Base-by-base conservation (phyloP, 352 stramenopile genomes). In the Phytopythium kandeliae region DNA sequence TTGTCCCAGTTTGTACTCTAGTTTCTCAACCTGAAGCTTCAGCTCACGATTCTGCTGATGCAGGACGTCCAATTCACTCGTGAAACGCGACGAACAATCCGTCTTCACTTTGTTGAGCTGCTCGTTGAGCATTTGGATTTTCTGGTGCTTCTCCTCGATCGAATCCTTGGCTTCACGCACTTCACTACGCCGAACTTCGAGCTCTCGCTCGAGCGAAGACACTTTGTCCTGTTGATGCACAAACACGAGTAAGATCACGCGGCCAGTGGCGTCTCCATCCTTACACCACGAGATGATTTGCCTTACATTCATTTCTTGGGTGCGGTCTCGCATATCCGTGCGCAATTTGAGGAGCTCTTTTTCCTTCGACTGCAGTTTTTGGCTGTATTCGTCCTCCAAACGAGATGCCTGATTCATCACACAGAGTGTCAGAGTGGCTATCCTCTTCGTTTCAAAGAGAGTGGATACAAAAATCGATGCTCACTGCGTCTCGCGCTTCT, bases 101-200 rank as follows among this genome's bases (percentile, higher is more conserved):
- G 71, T 63, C 28, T 87, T 85, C n/a, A 87, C 78, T 53, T 88
- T 88, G 44, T 76, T 79, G 10, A 91, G 67, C 51, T 91, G 62
- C n/a, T 89, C 70, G 28, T 85, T 86, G 17, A 91, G 55, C 22
- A 82, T 41, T 36, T 85, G 69, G 10, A 80, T 72, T 41, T 85
- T 82, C 11, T 67, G 67, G 26, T 70, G 71, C 35, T 87, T 83
- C 46, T 86, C 74, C 52, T 86, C 77, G n/a, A 56, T 72, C 26
- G 74, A 71, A 35, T 89, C 79, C 48, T 83, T 75, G 0, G 70
- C 54, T 25, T 91, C 79, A 3, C 79, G 72, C 2, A 73, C 56
- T 42, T 88, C 74, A 0, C 61, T 60, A 33, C 79, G 70, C 26
- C 76, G 71, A 37, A 86, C 64, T 48, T 88, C 76, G 11, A 88